Percentiles rank a stretch among this genome's conserved stretches.
Evolutionary conservation across 768 basidiomycete species (phyloP).

Genomic region (Russula olivacea): DNA sequence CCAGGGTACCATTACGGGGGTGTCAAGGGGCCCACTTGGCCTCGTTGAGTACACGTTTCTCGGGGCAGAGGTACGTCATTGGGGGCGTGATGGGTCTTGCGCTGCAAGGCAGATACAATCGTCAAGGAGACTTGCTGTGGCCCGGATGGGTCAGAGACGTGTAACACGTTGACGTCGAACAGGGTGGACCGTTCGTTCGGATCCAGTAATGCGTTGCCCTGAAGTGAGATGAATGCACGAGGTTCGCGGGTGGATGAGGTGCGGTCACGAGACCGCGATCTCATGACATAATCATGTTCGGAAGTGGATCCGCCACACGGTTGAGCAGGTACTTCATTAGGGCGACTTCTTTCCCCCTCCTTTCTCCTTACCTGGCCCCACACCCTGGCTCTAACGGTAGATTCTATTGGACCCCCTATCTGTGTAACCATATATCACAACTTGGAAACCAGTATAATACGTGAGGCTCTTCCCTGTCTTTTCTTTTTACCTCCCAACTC

Average conservation of each 20-base stretch:
- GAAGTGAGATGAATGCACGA: not conserved
- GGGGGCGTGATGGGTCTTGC: not conserved
- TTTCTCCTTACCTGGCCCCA: not conserved
- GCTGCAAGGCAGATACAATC: not conserved
- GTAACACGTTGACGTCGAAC: constrained; percentile 4
- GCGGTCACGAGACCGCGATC: constrained; percentile 22
- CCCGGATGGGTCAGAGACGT: constrained; percentile 13
- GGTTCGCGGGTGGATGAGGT: not conserved
- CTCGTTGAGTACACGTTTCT: constrained; percentile 10
- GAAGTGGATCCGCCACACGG: constrained; percentile 2
- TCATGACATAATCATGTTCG: constrained; percentile 17
- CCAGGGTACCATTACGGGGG: not conserved
- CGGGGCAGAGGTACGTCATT: constrained; percentile 8
- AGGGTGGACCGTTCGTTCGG: not conserved
- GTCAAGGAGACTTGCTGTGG: constrained; percentile 21
- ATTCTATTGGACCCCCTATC: constrained; percentile 11
- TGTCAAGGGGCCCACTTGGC: not conserved
- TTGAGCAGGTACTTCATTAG: not conserved
- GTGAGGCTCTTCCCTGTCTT: not conserved
- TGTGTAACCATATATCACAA: not conserved
- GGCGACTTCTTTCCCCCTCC: not conserved
- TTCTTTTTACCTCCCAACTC: not conserved
- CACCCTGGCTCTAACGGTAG: constrained; percentile 1
- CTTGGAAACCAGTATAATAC: constrained; percentile 4
- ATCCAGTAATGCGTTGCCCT: not conserved